Percentiles rank a stretch among this genome's conserved stretches.
phyloP scores from a whole-genome alignment of 2,329 filamentous ascomycete species.

The Fusarium sp. region DNA sequence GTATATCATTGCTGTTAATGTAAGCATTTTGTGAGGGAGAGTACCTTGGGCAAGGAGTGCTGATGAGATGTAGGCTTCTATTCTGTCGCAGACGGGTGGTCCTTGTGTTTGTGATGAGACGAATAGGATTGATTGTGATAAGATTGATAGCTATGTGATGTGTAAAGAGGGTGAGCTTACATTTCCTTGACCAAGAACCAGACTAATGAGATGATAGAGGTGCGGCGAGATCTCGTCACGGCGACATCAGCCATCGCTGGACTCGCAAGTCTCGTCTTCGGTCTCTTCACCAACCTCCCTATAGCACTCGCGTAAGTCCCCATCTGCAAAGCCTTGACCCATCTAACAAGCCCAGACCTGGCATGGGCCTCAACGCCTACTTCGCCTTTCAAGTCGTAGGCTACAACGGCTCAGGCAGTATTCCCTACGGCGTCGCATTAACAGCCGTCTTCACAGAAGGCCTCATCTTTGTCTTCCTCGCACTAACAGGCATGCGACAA shows the following conservation, averaged over 20 bases:
- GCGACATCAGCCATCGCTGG: slow-evolving; percentile 81
- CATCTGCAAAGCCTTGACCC: slow-evolving; percentile 59
- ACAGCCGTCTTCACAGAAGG: slow-evolving; percentile 86
- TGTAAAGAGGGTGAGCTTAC: slow-evolving; percentile 43
- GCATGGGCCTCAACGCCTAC: slow-evolving; percentile 75
- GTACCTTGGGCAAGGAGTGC: neutral
- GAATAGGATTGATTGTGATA: slow-evolving; percentile 53
- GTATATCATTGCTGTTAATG: slow-evolving; percentile 42
- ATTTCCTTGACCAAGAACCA: fast-evolving
- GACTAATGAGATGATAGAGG: slow-evolving; percentile 44
- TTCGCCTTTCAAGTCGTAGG: slow-evolving; percentile 76
- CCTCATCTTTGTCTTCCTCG: slow-evolving; percentile 78
- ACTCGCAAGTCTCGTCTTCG: slow-evolving; percentile 58
- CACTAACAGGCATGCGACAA: slow-evolving; percentile 80
- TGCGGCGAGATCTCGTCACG: slow-evolving; percentile 79
- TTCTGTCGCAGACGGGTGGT: slow-evolving; percentile 27
- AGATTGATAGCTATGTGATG: slow-evolving; percentile 55
- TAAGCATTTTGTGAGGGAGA: neutral
- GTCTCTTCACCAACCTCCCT: slow-evolving; percentile 29
- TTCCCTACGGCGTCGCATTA: slow-evolving; percentile 76
- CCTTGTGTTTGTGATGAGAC: slow-evolving; percentile 26
- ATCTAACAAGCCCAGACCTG: slow-evolving; percentile 48
- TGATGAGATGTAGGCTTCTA: slow-evolving; percentile 2
- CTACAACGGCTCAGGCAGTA: slow-evolving; percentile 73
- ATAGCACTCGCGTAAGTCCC: slow-evolving; percentile 29